These are phyloP conservation scores for Cladorrhinum samala DNA, from an alignment of 495 filamentous ascomycete species.

Conservation along the genomic window DNA sequence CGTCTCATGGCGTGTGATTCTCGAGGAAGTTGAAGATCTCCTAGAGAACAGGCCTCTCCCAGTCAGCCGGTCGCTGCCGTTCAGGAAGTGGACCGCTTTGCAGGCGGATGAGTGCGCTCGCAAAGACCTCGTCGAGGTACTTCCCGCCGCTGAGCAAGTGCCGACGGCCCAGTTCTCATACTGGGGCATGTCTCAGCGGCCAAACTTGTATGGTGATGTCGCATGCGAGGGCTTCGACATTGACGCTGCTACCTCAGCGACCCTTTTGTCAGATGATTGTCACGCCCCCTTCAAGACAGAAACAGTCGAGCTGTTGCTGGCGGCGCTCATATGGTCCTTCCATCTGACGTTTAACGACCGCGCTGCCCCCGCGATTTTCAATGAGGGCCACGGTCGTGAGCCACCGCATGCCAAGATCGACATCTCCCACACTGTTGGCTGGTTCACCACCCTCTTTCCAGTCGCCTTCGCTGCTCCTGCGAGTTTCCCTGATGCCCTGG, in stretches of 20 bases:
- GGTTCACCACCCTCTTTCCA: constrained; percentile 27
- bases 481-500: constrained; percentile 14
- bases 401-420: constrained; percentile 12
- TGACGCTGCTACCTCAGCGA: constrained; percentile 8
- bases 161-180: constrained; percentile 17
- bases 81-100: constrained; percentile 47
- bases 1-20: constrained; percentile 56
- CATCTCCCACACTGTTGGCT: constrained; percentile 23
- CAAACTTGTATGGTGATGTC: constrained; percentile 25
- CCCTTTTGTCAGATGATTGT: constrained; percentile 15
- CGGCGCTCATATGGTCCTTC: constrained; percentile 30
- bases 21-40: constrained; percentile 53
- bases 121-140: background rate
- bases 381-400: constrained; percentile 31
- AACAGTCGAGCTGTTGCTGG: constrained; percentile 30
- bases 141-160: background rate
- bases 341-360: constrained; percentile 35
- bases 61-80: constrained; percentile 34
- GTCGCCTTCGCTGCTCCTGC: constrained; percentile 3
- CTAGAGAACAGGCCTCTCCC: constrained; percentile 26
- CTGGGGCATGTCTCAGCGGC: constrained; percentile 24
- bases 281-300: constrained; percentile 27
- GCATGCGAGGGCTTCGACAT: constrained; percentile 17
- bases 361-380: constrained; percentile 39
- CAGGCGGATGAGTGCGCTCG: constrained; percentile 7